Conservation (phyloP, 2,329 filamentous ascomycete species). For the Sporothrix mexicana region DNA sequence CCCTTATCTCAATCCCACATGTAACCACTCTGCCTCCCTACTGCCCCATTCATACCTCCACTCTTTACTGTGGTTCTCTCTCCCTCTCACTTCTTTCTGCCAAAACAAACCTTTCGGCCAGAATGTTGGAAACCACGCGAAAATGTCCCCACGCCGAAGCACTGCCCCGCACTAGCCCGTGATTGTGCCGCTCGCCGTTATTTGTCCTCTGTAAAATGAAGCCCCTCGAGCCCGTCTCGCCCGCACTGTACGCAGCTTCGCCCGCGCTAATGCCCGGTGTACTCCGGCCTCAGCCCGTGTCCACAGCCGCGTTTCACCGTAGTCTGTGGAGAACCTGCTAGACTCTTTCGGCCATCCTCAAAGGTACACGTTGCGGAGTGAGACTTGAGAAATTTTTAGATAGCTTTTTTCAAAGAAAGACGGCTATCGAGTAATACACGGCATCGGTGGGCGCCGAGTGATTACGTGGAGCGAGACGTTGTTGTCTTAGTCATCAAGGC, state of each 20-base stretch:
- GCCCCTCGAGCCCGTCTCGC: no score
- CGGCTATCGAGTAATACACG: background rate
- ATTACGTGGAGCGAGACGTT: background rate
- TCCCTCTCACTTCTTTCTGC: background rate
- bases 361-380: background rate
- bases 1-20: background rate
- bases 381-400: no score
- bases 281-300: background rate
- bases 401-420: background rate
- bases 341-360: background rate
- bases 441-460: background rate
- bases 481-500: background rate
- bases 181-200: background rate
- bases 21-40: background rate
- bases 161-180: constrained; percentile 10
- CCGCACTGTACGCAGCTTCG: background rate
- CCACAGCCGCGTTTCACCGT: constrained; percentile 12
- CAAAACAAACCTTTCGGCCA: background rate
- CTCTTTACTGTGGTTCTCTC: background rate
- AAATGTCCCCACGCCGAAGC: background rate
- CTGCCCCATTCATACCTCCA: background rate
- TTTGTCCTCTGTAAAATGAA: background rate
- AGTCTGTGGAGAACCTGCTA: background rate
- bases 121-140: background rate
- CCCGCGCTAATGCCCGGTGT: background rate